A percentile compares a stretch with the other conserved stretches of the same genome.
phyloP scores from a whole-genome alignment of 495 filamentous ascomycete genomes.

The Trichocladium uniseriatum region DNA sequence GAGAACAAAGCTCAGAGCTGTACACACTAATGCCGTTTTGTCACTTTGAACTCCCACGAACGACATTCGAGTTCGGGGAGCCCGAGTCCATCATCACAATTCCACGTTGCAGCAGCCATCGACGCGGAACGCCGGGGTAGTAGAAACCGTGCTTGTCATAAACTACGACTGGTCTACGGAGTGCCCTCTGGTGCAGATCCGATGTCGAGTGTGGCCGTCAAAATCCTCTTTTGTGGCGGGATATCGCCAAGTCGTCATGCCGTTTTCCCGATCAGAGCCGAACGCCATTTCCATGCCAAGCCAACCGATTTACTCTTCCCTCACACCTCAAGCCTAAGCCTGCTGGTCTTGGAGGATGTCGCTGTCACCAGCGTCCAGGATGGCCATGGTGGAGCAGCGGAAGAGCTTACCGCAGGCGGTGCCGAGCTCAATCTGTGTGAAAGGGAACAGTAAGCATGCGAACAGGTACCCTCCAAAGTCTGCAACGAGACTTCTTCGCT shows the following conservation, averaged over 20 bases:
- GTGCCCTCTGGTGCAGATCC: slow-evolving; percentile 4
- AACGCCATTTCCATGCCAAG: slow-evolving; percentile 33
- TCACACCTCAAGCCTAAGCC: slow-evolving; percentile 35
- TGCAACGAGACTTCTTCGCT: slow-evolving; percentile 64
- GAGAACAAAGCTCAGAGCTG: slow-evolving; percentile 65
- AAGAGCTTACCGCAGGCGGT: slow-evolving; percentile 53
- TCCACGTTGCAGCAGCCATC: no score
- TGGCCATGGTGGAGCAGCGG: slow-evolving; percentile 86
- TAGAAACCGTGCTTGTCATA: slow-evolving; percentile 17
- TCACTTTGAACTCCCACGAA: slow-evolving; percentile 1
- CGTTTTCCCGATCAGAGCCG: slow-evolving; percentile 23
- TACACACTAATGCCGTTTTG: slow-evolving; percentile 97
- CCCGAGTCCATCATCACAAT: no score
- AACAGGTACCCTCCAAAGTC: slow-evolving; percentile 78
- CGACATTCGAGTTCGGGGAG: no score
- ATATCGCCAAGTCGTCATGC: slow-evolving; percentile 21
- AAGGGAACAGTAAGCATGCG: slow-evolving; percentile 38
- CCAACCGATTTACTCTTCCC: slow-evolving; percentile 5
- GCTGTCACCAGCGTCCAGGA: slow-evolving; percentile 95
- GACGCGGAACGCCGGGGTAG: no score
- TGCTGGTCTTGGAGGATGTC: slow-evolving; percentile 76
- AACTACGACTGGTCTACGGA: slow-evolving; percentile 22
- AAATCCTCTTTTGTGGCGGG: slow-evolving; percentile 11
- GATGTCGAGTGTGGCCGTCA: slow-evolving; percentile 10
- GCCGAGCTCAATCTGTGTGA: slow-evolving; percentile 89